phyloP scores from a whole-genome alignment of 257 asterid genomes.

The Solanum sejunctum region DNA sequence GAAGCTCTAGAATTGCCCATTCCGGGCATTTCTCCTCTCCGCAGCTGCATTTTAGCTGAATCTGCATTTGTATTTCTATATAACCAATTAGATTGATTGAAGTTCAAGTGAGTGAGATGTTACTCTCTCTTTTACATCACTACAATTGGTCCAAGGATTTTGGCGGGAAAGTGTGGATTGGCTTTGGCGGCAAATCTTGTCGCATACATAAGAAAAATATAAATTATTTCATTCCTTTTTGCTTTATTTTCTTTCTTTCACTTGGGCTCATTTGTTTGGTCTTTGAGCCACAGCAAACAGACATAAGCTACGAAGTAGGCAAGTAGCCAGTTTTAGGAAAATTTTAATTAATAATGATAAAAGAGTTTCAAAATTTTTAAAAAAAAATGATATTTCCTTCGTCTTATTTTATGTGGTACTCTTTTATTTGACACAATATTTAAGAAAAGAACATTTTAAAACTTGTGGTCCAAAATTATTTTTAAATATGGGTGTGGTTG shows the following conservation, averaged over 20 bases:
- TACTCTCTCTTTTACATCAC: neutral
- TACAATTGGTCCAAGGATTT: neutral
- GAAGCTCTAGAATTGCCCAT: slow-evolving; percentile 89
- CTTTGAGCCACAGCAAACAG: neutral
- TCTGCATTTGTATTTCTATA: slow-evolving; percentile 31
- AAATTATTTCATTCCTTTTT: neutral
- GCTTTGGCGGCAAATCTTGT: neutral
- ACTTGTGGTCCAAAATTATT: too few relatives aligned
- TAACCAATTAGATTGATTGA: neutral
- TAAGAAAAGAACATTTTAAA: too few relatives aligned
- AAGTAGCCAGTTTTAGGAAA: too few relatives aligned
- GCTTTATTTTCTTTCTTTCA: neutral
- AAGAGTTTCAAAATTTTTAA: too few relatives aligned
- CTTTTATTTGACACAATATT: too few relatives aligned
- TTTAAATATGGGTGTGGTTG: too few relatives aligned
- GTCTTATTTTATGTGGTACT: too few relatives aligned
- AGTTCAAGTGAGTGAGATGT: neutral
- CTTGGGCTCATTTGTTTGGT: neutral
- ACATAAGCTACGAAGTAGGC: too few relatives aligned
- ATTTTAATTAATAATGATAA: too few relatives aligned
- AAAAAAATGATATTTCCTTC: too few relatives aligned
- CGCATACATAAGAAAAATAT: neutral
- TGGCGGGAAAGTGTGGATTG: neutral
- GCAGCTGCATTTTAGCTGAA: slow-evolving; percentile 77
- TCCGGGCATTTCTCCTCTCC: slow-evolving; percentile 74